Evolutionary conservation across 805 yeast species (phyloP).

Genomic region (Metschnikowia lachancei): DNA sequence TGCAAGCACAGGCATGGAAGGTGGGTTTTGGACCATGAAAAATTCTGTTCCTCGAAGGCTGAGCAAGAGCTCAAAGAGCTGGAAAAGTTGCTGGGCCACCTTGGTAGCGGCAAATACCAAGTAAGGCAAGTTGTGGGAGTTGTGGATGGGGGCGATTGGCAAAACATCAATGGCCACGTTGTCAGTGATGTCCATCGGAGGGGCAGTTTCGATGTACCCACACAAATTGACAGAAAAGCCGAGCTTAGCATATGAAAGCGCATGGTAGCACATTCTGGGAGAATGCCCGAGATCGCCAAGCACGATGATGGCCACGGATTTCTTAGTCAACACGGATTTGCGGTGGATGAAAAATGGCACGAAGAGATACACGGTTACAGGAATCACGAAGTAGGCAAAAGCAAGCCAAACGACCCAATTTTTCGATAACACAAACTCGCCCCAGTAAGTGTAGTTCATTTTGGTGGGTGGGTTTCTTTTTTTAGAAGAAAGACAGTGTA

Average conservation of each 20-base stretch:
- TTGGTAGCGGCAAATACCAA: conserved; percentile 57
- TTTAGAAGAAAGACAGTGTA: too few relatives aligned
- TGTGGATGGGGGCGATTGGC: conserved; percentile 42
- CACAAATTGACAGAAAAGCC: conserved; percentile 80
- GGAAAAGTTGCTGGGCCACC: conserved; percentile 52
- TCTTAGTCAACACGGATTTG: conserved; percentile 27
- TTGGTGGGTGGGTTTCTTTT: too few relatives aligned
- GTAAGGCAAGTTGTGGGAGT: conserved; percentile 47
- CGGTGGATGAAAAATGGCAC: conserved; percentile 37
- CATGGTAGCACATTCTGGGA: conserved; percentile 92
- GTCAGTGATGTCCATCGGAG: conserved; percentile 51
- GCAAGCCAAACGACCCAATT: conserved; percentile 46
- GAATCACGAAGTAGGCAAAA: conserved; percentile 45
- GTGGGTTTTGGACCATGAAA: conserved; percentile 86
- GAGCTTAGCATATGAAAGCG: conserved; percentile 62
- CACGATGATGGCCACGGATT: conserved; percentile 72
- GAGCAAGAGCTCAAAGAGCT: conserved; percentile 49
- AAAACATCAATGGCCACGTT: conserved; percentile 52
- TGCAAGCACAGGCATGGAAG: conserved; percentile 78
- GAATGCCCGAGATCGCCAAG: conserved; percentile 94
- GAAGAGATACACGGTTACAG: conserved; percentile 40
- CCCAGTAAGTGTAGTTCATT: conserved; percentile 7
- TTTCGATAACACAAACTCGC: conserved; percentile 9
- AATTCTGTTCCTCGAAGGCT: conserved; percentile 59
- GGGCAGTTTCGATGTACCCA: conserved; percentile 67